Evolutionary conservation across 768 basidiomycete species (phyloP).

Genomic region (Kwoniella dejecticola): DNA sequence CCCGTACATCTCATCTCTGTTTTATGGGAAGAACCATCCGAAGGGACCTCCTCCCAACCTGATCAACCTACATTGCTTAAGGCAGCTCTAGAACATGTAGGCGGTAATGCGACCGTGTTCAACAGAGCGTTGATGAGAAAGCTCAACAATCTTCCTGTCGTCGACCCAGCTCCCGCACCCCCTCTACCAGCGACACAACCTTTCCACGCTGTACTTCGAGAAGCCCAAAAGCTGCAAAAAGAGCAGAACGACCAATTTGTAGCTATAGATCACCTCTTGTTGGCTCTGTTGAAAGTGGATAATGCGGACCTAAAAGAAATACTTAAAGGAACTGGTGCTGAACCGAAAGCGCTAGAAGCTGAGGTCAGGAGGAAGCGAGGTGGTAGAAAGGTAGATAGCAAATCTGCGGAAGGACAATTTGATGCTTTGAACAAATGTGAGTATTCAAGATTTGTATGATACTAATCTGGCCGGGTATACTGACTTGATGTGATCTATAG

Average conservation of each 20-base stretch:
- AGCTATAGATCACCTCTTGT: conserved; percentile 86
- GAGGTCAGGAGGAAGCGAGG: conserved; percentile 62
- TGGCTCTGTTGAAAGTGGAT: conserved; percentile 75
- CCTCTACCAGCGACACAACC: conserved; percentile 68
- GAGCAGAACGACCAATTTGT: conserved; percentile 81
- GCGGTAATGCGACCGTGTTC: conserved; percentile 69
- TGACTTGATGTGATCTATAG: conserved; percentile 9
- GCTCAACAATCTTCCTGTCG: conserved; percentile 78
- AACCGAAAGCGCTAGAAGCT: conserved; percentile 48
- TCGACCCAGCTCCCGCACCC: conserved; percentile 77
- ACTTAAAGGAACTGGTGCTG: conserved; percentile 74
- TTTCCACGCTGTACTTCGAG: conserved; percentile 67
- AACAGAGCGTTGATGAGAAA: conserved; percentile 72
- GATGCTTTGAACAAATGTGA: conserved; percentile 78
- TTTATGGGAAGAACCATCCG: conserved; percentile 68
- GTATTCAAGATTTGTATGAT: no score
- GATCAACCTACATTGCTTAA: conserved; percentile 67
- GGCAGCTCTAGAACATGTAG: conserved; percentile 76
- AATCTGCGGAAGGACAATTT: conserved; percentile 85
- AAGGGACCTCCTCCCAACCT: conserved; percentile 35
- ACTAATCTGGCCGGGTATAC: background rate
- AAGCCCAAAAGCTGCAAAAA: conserved; percentile 75
- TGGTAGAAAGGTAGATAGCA: conserved; percentile 79
- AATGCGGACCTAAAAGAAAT: conserved; percentile 61
- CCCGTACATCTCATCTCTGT: conserved; percentile 82